phyloP scores from a whole-genome alignment of 257 asterid species.

The Prunella vulgaris region DNA sequence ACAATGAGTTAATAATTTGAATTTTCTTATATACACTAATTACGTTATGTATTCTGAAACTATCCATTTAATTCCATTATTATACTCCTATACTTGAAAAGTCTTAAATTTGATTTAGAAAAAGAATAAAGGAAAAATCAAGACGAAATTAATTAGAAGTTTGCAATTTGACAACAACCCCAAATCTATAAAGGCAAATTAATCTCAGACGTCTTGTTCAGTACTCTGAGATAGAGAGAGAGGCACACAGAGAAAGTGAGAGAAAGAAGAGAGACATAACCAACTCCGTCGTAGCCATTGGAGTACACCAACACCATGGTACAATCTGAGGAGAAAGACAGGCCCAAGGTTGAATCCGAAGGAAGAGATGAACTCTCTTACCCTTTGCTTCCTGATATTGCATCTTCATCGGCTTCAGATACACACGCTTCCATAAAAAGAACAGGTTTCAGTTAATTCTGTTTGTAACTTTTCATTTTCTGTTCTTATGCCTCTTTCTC shows the following conservation, averaged over 20 bases:
- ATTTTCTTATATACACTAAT: too few species aligned
- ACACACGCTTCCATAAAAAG: constrained; percentile 31
- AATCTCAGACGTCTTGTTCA: not conserved
- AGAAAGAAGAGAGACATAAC: not conserved
- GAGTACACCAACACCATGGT: constrained; percentile 21
- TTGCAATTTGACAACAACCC: not conserved
- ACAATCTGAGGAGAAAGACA: constrained; percentile 24
- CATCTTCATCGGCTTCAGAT: constrained; percentile 36
- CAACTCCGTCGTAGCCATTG: not conserved
- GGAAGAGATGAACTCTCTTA: constrained; percentile 20
- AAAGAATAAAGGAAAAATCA: not conserved
- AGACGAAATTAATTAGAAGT: not conserved
- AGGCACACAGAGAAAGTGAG: too few species aligned
- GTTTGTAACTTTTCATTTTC: not conserved
- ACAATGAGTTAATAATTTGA: too few species aligned
- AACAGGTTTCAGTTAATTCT: constrained; percentile 29
- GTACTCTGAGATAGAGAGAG: too few species aligned
- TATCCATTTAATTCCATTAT: too few species aligned
- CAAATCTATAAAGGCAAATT: not conserved
- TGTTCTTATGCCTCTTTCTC: not conserved
- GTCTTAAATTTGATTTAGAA: not conserved
- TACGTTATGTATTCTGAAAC: too few species aligned
- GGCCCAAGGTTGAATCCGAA: constrained; percentile 27
- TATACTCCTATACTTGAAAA: too few species aligned
- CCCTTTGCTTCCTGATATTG: constrained; percentile 35